Conservation (phyloP, 73 alveolate species). For the Urostyla sp. region DNA sequence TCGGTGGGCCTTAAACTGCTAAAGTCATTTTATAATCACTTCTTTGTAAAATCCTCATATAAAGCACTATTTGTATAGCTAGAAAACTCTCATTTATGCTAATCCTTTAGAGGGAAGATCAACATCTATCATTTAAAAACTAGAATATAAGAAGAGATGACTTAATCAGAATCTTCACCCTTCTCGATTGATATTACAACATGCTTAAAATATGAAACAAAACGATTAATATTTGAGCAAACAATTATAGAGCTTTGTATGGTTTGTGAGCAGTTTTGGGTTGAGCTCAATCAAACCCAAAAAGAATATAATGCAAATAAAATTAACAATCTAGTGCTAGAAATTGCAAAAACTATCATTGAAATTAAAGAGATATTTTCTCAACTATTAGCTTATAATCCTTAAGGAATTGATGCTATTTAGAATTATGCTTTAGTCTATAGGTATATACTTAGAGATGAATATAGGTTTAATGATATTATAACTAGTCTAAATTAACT, state of each 20-base stretch:
- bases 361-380: slow-evolving; percentile 4
- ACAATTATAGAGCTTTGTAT: slow-evolving; percentile 17
- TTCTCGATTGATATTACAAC: slow-evolving; percentile 49
- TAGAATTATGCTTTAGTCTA: slow-evolving; percentile 46
- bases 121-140: slow-evolving; percentile 49
- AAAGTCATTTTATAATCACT: slow-evolving; percentile 47
- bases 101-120: slow-evolving; percentile 29
- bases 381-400: slow-evolving; percentile 1
- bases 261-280: slow-evolving; percentile 57
- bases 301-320: slow-evolving; percentile 46
- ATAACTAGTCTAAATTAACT: slow-evolving; percentile 15
- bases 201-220: slow-evolving; percentile 35
- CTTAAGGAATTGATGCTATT: slow-evolving; percentile 36
- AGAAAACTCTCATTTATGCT: slow-evolving; percentile 47
- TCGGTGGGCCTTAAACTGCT: slow-evolving; percentile 42
- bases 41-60: slow-evolving; percentile 17
- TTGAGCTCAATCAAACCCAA: slow-evolving; percentile 24
- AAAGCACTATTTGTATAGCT: slow-evolving; percentile 54
- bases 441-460: slow-evolving; percentile 58
- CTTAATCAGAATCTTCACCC: slow-evolving; percentile 51
- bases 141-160: slow-evolving; percentile 52
- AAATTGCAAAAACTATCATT: slow-evolving; percentile 32
- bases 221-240: slow-evolving; percentile 30
- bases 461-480: slow-evolving; percentile 48
- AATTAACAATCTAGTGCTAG: not conserved